Evolutionary conservation across 768 basidiomycete genomes (phyloP), one percentile per base, ranked within the genome.

Genomic region (Calocera cornea): DNA sequence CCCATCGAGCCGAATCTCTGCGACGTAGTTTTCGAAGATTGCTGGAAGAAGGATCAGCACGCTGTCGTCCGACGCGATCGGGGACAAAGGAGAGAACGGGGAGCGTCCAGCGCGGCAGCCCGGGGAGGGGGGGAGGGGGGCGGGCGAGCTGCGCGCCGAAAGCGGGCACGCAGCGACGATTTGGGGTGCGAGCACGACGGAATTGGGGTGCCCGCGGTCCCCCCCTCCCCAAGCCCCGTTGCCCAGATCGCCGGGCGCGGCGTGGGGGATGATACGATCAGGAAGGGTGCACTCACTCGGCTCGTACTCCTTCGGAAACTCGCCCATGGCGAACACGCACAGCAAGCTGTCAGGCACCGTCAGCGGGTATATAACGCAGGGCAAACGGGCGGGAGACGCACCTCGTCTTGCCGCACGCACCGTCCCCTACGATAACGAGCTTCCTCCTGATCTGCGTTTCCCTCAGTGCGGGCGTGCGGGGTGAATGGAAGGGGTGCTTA

Each of bases 11-110:
- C 92, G 83, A 74, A 99, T 97, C 81, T 99, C 97, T 60, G 97
- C 95, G 71, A 98, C 95, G 78, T 95, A 97, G 75, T 98, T 99
- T 78, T 97, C 95, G 74, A 97, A 97, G 64, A 97, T 89, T 71
- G 94, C 94, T 95, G 76, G 54, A 41, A 69, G 66, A 41, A 60
- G 14, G 54, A 60, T 60, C 5, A 60, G 54, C 54, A 60, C 22
- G 41, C 34, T 41, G 33, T 24, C 12, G 49, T 1, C 33, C 14
- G n/a, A 68, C n/a, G 29, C 47, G 10, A 34, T 19, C 31, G 29
- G 65, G 34, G 38, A 17, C 38, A 27, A 22, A 31, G 41, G 24
- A n/a, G n/a, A 40, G 29, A 77, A 50, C 50, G 33, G 29, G 2
- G 49, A 49, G 34, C 12, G n/a, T 34, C 31, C 66, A 36, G 54